Percentiles rank a stretch among this genome's conserved stretches.
Conservation (phyloP, 139 green algal genomes). For the Coccomyxa sp. region DNA sequence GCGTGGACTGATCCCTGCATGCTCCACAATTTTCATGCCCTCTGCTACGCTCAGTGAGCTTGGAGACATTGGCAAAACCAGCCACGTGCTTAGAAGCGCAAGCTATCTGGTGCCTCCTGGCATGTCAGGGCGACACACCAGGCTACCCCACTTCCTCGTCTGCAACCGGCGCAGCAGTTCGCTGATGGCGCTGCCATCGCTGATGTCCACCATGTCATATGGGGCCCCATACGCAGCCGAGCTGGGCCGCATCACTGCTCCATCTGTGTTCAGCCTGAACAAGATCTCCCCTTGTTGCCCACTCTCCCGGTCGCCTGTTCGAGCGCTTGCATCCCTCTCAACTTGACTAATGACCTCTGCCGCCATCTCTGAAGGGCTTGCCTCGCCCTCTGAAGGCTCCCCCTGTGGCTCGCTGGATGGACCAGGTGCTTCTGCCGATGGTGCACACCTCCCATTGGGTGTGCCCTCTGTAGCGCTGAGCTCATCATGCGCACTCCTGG, state of each 20-base stretch:
- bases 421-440: neutral
- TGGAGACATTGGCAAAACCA: too few species aligned
- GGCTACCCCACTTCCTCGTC: neutral
- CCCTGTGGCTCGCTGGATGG: conserved; percentile 11
- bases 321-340: neutral
- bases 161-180: conserved; percentile 13
- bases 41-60: too few species aligned
- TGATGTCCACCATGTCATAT: conserved; percentile 45
- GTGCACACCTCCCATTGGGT: neutral
- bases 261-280: conserved; percentile 33
- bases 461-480: neutral
- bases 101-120: too few species aligned
- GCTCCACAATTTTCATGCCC: too few species aligned
- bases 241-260: conserved; percentile 28
- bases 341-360: neutral
- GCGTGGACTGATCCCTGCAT: too few species aligned
- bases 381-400: neutral
- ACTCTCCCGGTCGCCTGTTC: neutral
- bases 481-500: neutral
- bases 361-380: neutral
- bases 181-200: conserved; percentile 7
- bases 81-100: too few species aligned
- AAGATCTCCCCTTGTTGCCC: conserved; percentile 14
- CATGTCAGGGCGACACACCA: too few species aligned
- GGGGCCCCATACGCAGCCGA: conserved; percentile 41